phyloP scores from a whole-genome alignment of 176 grass and related monocot species.

The Carex littledalei region DNA sequence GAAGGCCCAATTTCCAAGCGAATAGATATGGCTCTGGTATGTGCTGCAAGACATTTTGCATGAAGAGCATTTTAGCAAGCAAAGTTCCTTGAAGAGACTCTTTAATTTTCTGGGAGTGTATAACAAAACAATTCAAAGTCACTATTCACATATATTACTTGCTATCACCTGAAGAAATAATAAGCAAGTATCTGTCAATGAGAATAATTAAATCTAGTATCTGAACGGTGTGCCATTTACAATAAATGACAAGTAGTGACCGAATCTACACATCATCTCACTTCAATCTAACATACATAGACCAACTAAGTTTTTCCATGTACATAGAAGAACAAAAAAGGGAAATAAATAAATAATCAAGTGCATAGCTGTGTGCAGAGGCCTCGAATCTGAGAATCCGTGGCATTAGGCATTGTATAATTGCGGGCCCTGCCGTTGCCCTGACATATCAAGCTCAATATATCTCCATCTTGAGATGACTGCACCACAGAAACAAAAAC shows the following conservation, averaged over 20 bases:
- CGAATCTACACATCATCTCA: not conserved
- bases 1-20: too few relatives aligned
- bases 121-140: not conserved
- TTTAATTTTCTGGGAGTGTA: not conserved
- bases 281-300: not conserved
- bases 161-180: not conserved
- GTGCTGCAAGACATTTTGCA: not conserved
- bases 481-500: slow-evolving; percentile 25
- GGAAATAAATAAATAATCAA: slow-evolving; percentile 8
- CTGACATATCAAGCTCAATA: slow-evolving; percentile 38
- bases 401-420: slow-evolving; percentile 35
- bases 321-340: slow-evolving; percentile 27
- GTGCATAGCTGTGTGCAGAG: slow-evolving; percentile 62
- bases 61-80: not conserved
- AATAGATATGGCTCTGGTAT: too few relatives aligned
- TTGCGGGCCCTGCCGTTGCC: slow-evolving; percentile 26
- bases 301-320: slow-evolving; percentile 17
- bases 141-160: not conserved
- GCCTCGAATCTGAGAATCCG: slow-evolving; percentile 31
- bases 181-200: not conserved
- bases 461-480: slow-evolving; percentile 25
- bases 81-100: not conserved
- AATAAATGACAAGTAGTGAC: not conserved
- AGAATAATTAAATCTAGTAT: not conserved
- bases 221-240: not conserved